Conservation (phyloP, 495 filamentous ascomycete species). For the Clavariopsis aquatica region DNA sequence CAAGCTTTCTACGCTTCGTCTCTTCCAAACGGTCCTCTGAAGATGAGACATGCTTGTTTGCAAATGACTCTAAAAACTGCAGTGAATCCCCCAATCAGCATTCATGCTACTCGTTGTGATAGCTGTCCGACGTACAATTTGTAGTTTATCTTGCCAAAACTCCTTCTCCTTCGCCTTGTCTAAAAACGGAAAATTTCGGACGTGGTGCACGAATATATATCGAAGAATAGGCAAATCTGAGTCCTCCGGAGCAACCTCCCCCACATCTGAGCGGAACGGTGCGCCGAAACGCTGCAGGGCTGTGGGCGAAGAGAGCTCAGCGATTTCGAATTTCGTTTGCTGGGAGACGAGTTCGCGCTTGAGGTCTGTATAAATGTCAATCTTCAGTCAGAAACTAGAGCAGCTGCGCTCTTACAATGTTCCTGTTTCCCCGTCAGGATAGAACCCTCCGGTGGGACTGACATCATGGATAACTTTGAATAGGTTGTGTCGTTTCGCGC, state of each 20-base stretch:
- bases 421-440: conserved; percentile 94
- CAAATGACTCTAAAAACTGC: conserved; percentile 95
- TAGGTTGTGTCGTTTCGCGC: conserved; percentile 33
- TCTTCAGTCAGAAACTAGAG: background rate
- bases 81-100: background rate
- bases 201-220: conserved; percentile 97
- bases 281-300: conserved; percentile 93
- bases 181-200: conserved; percentile 95
- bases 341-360: conserved; percentile 92
- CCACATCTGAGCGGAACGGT: conserved; percentile 87
- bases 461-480: conserved; percentile 39
- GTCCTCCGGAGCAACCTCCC: conserved; percentile 90
- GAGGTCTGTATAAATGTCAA: conserved; percentile 66
- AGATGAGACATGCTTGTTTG: conserved; percentile 95
- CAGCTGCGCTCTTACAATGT: conserved; percentile 67
- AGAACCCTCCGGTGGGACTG: conserved; percentile 51
- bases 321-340: conserved; percentile 85
- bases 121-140: conserved; percentile 67
- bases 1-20: conserved; percentile 90
- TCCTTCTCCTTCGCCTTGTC: conserved; percentile 96
- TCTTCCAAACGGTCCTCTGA: conserved; percentile 95
- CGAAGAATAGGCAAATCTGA: conserved; percentile 91
- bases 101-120: background rate
- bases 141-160: conserved; percentile 98
- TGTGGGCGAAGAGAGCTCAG: conserved; percentile 89